These are phyloP conservation scores for Dovyalis caffra DNA, from an alignment of 345 rosid species.

Conservation along the genomic window DNA sequence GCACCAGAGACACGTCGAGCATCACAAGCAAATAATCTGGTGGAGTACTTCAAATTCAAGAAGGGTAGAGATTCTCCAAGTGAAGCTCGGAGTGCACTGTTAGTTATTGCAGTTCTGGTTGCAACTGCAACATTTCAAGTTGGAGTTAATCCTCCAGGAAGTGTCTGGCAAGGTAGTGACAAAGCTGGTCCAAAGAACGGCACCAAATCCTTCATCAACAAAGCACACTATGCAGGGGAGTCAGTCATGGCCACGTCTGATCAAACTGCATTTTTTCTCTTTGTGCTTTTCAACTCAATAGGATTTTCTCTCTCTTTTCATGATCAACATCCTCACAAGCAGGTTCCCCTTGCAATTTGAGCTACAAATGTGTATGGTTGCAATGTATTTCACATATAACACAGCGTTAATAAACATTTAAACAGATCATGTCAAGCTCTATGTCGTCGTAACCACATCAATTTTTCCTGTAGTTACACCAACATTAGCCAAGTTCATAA, in stretches of 20 bases:
- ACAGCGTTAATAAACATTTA: constrained; percentile 34
- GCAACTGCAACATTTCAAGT: constrained; percentile 52
- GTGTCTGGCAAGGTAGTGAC: constrained; percentile 52
- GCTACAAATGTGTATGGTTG: constrained; percentile 44
- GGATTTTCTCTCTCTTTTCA: constrained; percentile 42
- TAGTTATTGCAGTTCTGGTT: constrained; percentile 47
- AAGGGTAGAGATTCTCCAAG: constrained; percentile 58
- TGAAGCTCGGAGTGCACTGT: constrained; percentile 41
- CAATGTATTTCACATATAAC: constrained; percentile 44
- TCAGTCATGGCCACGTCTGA: constrained; percentile 39
- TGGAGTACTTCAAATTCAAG: constrained; percentile 57
- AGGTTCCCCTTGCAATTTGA: constrained; percentile 52
- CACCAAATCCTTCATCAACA: constrained; percentile 8
- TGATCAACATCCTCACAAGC: constrained; percentile 48
- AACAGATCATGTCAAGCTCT: constrained; percentile 27
- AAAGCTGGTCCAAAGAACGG: constrained; percentile 8
- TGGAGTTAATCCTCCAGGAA: constrained; percentile 53
- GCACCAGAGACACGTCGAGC: constrained; percentile 10
- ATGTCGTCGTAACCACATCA: constrained; percentile 25
- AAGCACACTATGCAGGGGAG: constrained; percentile 36
- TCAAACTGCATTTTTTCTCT: constrained; percentile 24
- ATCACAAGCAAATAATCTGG: constrained; percentile 18
- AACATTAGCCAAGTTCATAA: background rate
- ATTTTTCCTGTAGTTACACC: constrained; percentile 26
- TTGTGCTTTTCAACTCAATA: constrained; percentile 43